Evolutionary conservation across 805 yeast species (phyloP), one percentile per base, ranked within the genome.

Genomic region (Isabelozyma heimii): DNA sequence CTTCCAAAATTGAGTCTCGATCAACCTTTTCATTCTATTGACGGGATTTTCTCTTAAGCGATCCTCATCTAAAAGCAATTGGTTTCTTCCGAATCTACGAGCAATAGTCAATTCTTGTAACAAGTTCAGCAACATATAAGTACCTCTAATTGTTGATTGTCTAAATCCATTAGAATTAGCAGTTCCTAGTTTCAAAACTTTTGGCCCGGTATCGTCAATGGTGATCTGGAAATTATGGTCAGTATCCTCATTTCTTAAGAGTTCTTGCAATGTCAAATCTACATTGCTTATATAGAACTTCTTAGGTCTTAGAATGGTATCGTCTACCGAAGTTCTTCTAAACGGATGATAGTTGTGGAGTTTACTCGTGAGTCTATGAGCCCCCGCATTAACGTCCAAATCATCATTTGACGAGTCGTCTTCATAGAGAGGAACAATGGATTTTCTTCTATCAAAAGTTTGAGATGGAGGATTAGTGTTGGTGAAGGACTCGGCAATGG

Each of bases 51-150:
- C 97, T 62, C 82, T 87, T 49, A 91, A 75, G 52, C 96, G 69
- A 8, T 84, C 86, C 63, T 91, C 97, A 65, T 90, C 97, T 51
- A 91, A 67, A 44, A 88, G 75, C 75, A 90, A 83, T 60, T 83
- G 87, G 52, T 82, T 83, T 53, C 92, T 77, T 8, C 96, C 96
- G 63, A 84, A 80, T 48, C 87, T 73, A 61, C 87, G 82, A 12
- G 97, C 97, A 52, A 90, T 83, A 0, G 97, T 89, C 54, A 91
- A 74, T 66, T 91, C 97, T 69, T 91, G 97, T 48, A 91, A 74
- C 38, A 91, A 68, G 65, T 91, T 91, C 0, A 94, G 85, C 44
- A 91, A 70, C 91, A 87, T 87, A 61, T 91, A 91, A 0, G 97
- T 91, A 3, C 97, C 97, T 50, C 96, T 72, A 48, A 91, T 77